Evolutionary conservation across 2,329 filamentous ascomycete species (phyloP), one percentile per base, ranked within the genome.

Genomic region (Aspergillus pseudonomiae): DNA sequence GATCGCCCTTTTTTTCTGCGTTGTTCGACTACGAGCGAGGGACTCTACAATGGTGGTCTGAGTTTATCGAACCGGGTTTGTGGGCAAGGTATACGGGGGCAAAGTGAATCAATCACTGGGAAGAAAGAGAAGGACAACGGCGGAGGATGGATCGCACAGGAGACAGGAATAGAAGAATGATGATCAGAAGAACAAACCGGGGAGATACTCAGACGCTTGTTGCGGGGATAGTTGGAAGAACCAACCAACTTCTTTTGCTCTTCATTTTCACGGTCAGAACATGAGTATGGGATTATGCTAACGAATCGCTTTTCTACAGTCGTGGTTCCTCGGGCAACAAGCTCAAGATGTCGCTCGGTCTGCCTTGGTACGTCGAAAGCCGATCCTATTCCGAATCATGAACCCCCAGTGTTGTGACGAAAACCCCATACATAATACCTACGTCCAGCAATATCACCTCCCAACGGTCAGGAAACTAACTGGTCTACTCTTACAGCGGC

Each of bases 271-370:
- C 32, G 39, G 56, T 7, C 36, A 14, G 34, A 43, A 21, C 12
- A 14, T 48, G 11, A 14, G 26, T 3, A 14, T 28, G 19, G 12
- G 16, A 52, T n/a, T 12, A 59, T n/a, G 65, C 71, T 75, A 67
- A 73, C 68, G 57, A 59, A 65, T 64, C 16, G 59, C 58, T 58
- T 58, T 61, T 61, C 41, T 72, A 74, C 73, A 87, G 86, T 82
- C 85, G 87, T 79, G 86, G 93, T 89, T 92, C 91, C 91, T 91
- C 93, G 88, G 95, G 95, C 89, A 96, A 96, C 92, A 99, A 99
- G 92, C 92, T 98, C 80, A 98, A 97, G 92, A 99, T 99, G 95
- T 97, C 95, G 84, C 93, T 99, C 85, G 95, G 93, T 97, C 93
- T 99, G 80, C 95, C 95, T 85, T 93, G 97, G 94, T 97, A 96